Percentiles rank a stretch among this genome's conserved stretches.
Conservation (phyloP, 495 filamentous ascomycete species). For the Daldinia caldariorum region DNA sequence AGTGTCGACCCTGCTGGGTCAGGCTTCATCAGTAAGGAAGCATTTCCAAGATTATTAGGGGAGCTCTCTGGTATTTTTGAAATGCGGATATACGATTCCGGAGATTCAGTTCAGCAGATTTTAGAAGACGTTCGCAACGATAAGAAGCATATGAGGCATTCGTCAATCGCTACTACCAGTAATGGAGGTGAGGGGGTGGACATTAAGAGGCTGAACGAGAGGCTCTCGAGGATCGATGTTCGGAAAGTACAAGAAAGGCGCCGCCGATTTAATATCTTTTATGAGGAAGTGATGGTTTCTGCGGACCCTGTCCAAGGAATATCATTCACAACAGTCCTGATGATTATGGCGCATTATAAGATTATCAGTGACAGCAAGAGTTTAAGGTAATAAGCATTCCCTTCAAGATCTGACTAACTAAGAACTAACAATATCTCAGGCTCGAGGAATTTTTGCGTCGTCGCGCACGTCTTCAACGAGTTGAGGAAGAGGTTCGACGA, state of each 20-base stretch:
- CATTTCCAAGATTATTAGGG: slow-evolving; percentile 87
- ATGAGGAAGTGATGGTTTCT: slow-evolving; percentile 94
- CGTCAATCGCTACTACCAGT: slow-evolving; percentile 60
- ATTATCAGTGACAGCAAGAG: slow-evolving; percentile 98
- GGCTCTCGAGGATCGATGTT: slow-evolving; percentile 80
- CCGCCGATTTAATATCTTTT: slow-evolving; percentile 87
- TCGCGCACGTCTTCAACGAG: slow-evolving; percentile 86
- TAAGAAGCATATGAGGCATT: slow-evolving; percentile 63
- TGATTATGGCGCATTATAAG: slow-evolving; percentile 98
- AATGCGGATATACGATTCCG: slow-evolving; percentile 95
- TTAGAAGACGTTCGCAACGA: slow-evolving; percentile 78
- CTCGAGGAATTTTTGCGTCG: slow-evolving; percentile 96
- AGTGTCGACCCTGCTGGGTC: slow-evolving; percentile 90
- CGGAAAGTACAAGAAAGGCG: slow-evolving; percentile 75
- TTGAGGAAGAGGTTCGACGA: slow-evolving; percentile 93
- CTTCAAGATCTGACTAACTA: background rate
- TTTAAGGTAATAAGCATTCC: slow-evolving; percentile 65
- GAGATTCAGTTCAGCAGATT: slow-evolving; percentile 84
- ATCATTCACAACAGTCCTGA: slow-evolving; percentile 90
- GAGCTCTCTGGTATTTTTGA: slow-evolving; percentile 94
- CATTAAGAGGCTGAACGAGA: slow-evolving; percentile 75
- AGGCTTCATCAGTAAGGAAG: slow-evolving; percentile 90
- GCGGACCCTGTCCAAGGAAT: slow-evolving; percentile 88
- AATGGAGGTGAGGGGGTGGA: slow-evolving; percentile 74
- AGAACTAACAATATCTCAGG: slow-evolving; percentile 48